Conservation (phyloP, 1,284 basidiomycete genomes). For the Heterobasidion occidentale region DNA sequence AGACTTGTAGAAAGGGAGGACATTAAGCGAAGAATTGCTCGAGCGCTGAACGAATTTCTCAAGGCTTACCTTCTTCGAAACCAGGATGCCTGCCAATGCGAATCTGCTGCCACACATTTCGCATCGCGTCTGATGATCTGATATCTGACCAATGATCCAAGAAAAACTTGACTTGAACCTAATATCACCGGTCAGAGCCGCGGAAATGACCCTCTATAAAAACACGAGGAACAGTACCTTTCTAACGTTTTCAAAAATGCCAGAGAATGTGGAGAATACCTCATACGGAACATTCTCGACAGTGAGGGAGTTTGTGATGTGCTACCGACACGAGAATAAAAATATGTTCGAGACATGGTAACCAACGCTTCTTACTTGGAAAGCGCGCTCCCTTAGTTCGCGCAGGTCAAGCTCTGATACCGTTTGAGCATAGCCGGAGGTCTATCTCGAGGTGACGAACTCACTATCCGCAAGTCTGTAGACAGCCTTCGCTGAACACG, state of each 20-base stretch:
- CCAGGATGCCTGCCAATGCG: slow-evolving; percentile 74
- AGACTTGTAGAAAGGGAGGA: slow-evolving; percentile 33
- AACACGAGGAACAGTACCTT: slow-evolving; percentile 36
- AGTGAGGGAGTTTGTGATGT: slow-evolving; percentile 71
- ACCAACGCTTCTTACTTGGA: slow-evolving; percentile 34
- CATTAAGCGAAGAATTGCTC: neutral
- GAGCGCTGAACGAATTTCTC: no score
- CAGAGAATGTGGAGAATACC: slow-evolving; percentile 80
- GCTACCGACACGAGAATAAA: slow-evolving; percentile 28
- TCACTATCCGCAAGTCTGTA: slow-evolving; percentile 80
- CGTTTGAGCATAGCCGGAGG: neutral
- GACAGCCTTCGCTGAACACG: slow-evolving; percentile 84
- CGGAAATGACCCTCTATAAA: neutral
- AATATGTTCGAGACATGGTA: neutral
- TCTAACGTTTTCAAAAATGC: slow-evolving; percentile 76
- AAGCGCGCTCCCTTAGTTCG: slow-evolving; percentile 65
- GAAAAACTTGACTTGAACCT: slow-evolving; percentile 75
- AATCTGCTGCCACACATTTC: slow-evolving; percentile 78
- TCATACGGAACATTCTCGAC: slow-evolving; percentile 81
- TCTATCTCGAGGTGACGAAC: slow-evolving; percentile 16
- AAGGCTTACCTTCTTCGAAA: slow-evolving; percentile 61
- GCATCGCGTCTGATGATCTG: slow-evolving; percentile 73
- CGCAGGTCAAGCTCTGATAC: slow-evolving; percentile 54
- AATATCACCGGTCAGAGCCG: neutral
- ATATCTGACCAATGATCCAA: slow-evolving; percentile 78